Evolutionary conservation across 176 grass and related monocot species (phyloP), one percentile per base, ranked within the genome.

Genomic region (Urochloa ruziziensis): DNA sequence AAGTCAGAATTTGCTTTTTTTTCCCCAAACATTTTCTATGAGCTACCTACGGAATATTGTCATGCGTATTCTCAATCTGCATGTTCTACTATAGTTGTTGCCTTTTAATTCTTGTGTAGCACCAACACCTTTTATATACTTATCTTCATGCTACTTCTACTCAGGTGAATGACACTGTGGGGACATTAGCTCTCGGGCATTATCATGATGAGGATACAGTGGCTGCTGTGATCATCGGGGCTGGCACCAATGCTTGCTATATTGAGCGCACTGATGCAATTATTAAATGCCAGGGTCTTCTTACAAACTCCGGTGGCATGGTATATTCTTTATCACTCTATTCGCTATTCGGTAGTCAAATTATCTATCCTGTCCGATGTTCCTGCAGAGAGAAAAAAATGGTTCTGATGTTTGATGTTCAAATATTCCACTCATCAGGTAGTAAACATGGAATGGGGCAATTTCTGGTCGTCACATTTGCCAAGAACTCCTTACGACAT

Each of bases 381-480:
- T 70, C 60, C 27, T 62, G 6, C 46, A 29, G 30, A 43, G 17
- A 58, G 27, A 23, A 49, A 62, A 23, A 30, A 61, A 34, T 42
- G 14, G n/a, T 79, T 43, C 61, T 78, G 28, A 83, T 75, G 16
- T 88, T 23, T 73, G 71, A 19, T 58, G 33, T 37, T 79, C 27
- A 34, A 77, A 46, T 19, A 5, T 74, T 74, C 10, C 60, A 70
- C 75, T 70, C 34, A 80, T 86, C 87, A 99, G 96, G 93, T 99
- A 64, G 86, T 99, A 33, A 96, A 99, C 72, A 96, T 99, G 93
- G 96, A 99, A 91, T 99, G 96, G 96, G 96, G 96, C 16, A 96
- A 90, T 86, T 99, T 99, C 85, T 96, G 91, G 96, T 95, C 96
- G 54, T 87, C 93, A 10, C 93, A 99, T 89, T 90, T 99, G 83